Percentiles rank a stretch among this genome's conserved stretches.
Evolutionary conservation across 106 monocot genomes (phyloP).

Genomic region (Phalaenopsis equestris): DNA sequence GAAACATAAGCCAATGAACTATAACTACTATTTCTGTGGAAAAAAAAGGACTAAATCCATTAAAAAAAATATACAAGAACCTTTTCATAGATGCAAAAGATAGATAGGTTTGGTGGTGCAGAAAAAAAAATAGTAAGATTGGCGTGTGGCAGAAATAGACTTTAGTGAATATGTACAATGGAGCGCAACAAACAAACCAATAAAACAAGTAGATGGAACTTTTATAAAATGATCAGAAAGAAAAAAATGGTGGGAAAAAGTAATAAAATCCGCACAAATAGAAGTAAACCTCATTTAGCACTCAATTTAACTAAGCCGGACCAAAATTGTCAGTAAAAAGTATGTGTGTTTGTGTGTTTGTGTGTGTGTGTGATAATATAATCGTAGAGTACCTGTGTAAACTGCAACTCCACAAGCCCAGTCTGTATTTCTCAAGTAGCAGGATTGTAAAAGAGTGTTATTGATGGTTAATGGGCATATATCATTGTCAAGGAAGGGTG

Average conservation of each 20-base stretch:
- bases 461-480: slow-evolving; percentile 81
- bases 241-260: too few species aligned
- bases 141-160: neutral
- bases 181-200: neutral
- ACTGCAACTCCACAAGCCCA: slow-evolving; percentile 99
- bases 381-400: slow-evolving; percentile 57
- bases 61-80: too few species aligned
- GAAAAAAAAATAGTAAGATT: neutral
- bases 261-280: too few species aligned
- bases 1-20: neutral
- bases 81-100: too few species aligned
- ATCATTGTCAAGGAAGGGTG: slow-evolving; percentile 90
- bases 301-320: too few species aligned
- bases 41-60: too few species aligned
- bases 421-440: slow-evolving; percentile 85
- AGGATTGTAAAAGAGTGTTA: slow-evolving; percentile 90
- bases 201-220: too few species aligned
- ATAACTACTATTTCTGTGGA: neutral
- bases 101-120: neutral
- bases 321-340: too few species aligned
- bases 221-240: too few species aligned
- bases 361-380: too few species aligned
- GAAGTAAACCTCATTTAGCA: too few species aligned
- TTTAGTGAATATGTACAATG: neutral
- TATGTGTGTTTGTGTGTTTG: too few species aligned